Evolutionary conservation across 306 rosid species (phyloP), one percentile per base, ranked within the genome.

Genomic region (Elaeagnus macrophylla): DNA sequence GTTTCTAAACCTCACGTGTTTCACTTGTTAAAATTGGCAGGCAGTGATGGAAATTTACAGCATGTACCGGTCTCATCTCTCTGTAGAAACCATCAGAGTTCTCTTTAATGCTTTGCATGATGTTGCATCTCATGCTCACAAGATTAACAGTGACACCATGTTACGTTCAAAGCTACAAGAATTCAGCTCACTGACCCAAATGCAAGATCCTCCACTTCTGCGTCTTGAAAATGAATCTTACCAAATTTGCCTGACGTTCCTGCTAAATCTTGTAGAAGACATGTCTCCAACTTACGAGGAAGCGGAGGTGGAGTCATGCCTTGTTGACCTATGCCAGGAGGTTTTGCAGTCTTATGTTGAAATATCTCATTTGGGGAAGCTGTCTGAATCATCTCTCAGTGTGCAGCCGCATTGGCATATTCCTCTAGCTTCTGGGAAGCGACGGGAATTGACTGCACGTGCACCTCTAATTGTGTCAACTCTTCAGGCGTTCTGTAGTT

Each of bases 181-280:
- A 68, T 82, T 84, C 62, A 87, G 90, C 54, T 54, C 99, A 16
- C 53, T 93, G 74, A 83, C 95, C 46, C 96, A 93, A 77, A 87
- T 93, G 96, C 99, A 87, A 75, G 99, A 93, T 58, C 99, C 99
- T 39, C 99, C 99, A 9, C 66, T 93, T 52, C 70, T 93, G 60
- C 99, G 99, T 16, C 91, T 93, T 16, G 99, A 93, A 72, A 93
- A 82, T 7, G 99, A 88, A 56, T 77, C 99, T 1, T 93, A 82
- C 76, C 96, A 93, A 75, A 75, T 68, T 51, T 88, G 96, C 81
- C 96, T 93, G 59, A 79, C 99, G 40, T 79, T 82, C 55, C 66
- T 93, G 72, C 95, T 82, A 70, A 88, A 88, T 75, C 96, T 93
- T 57, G 49, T 75, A 20, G 53, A 73, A 68, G 99, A 93, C 70